phyloP scores from a whole-genome alignment of 139 green algal species.

The Spirogloea muscicola region DNA sequence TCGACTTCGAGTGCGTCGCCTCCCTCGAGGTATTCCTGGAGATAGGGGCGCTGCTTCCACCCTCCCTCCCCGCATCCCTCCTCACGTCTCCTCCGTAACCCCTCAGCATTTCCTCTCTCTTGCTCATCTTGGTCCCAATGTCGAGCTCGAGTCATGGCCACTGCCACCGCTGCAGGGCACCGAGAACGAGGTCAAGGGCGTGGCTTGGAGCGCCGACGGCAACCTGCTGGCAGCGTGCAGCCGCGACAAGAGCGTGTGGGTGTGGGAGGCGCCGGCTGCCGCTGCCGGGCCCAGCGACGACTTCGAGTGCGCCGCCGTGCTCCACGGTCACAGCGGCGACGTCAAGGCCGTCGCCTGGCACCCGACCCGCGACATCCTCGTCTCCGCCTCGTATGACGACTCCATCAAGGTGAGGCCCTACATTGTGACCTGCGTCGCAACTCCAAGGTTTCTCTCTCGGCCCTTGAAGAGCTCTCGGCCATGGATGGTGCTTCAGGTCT shows the following conservation, averaged over 20 bases:
- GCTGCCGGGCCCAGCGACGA: constrained; percentile 64
- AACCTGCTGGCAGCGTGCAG: constrained; percentile 85
- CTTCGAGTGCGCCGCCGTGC: constrained; percentile 93
- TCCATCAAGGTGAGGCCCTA: constrained; percentile 87
- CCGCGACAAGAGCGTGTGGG: constrained; percentile 90
- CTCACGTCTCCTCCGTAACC: too few species aligned
- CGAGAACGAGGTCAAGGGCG: constrained; percentile 87
- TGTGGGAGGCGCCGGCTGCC: constrained; percentile 76
- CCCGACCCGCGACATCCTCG: constrained; percentile 74
- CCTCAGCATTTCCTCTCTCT: too few species aligned
- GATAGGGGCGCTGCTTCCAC: too few species aligned
- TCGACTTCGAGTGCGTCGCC: too few species aligned
- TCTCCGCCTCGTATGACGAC: constrained; percentile 87
- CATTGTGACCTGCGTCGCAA: too few species aligned
- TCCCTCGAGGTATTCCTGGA: too few species aligned
- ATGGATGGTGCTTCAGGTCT: too few species aligned
- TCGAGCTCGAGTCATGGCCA: too few species aligned
- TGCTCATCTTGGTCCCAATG: too few species aligned
- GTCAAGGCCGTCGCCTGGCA: constrained; percentile 94
- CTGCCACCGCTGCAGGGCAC: constrained; percentile 86
- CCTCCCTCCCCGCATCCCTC: too few species aligned
- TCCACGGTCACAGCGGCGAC: constrained; percentile 83
- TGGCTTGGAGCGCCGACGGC: constrained; percentile 77
- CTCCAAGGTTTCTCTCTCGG: too few species aligned
- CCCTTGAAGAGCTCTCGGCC: too few species aligned